These are phyloP conservation scores for Gloeopeniophorella convolvens DNA, from an alignment of 768 basidiomycete genomes.

Conservation along the genomic window DNA sequence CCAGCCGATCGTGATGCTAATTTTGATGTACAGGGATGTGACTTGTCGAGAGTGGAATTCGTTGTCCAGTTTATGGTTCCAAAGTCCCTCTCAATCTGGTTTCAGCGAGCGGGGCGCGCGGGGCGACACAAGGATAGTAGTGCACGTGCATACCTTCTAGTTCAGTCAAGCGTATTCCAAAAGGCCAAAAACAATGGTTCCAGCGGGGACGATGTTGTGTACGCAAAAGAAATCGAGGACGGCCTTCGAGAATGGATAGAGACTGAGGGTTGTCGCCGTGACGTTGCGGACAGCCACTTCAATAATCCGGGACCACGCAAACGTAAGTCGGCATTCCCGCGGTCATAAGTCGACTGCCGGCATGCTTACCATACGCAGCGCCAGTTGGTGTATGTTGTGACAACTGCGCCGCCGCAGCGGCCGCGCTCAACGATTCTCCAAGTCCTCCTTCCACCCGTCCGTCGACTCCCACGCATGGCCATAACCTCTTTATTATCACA, in stretches of 20 bases:
- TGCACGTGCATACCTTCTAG: background rate
- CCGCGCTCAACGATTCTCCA: no score
- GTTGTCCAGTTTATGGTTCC: background rate
- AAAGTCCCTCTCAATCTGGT: no score
- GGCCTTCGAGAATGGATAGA: conserved; percentile 28
- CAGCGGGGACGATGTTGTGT: conserved; percentile 20
- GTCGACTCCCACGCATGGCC: no score
- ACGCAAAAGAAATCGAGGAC: conserved; percentile 29
- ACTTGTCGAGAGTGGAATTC: background rate
- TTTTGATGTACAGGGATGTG: background rate
- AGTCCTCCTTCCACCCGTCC: no score
- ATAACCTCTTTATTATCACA: no score
- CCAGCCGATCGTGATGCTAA: background rate
- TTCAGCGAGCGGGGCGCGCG: conserved; percentile 26
- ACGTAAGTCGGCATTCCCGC: no score
- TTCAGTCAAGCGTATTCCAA: background rate
- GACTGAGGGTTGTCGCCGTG: conserved; percentile 25
- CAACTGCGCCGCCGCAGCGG: no score
- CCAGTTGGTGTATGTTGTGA: no score
- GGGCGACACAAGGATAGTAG: conserved; percentile 17
- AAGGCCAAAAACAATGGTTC: conserved; percentile 2
- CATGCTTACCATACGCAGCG: no score
- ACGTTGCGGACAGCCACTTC: conserved; percentile 29
- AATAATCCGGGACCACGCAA: conserved; percentile 23
- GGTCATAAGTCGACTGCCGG: no score